A percentile compares a stretch with the other conserved stretches of the same genome.
Evolutionary conservation across 1,139 yeast genomes (phyloP).

Genomic region (Zygosaccharomyces sapae): DNA sequence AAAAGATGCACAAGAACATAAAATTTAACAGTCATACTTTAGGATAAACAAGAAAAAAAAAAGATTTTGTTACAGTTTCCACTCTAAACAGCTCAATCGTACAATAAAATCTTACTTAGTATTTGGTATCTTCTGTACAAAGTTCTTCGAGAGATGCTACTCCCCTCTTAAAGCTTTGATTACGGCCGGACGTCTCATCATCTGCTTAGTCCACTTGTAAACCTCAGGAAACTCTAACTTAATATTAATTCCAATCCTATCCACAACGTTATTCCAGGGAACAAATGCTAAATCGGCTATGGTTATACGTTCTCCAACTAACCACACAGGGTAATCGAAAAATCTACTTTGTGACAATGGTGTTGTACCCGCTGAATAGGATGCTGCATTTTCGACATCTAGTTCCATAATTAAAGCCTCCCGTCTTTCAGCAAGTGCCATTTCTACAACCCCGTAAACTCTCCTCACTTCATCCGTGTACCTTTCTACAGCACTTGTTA

Average conservation of each 20-base stretch:
- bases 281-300: constrained; percentile 90
- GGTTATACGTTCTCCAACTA: constrained; percentile 85
- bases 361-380: constrained; percentile 83
- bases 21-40: background rate
- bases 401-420: constrained; percentile 88
- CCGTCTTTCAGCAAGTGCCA: constrained; percentile 90
- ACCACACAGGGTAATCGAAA: constrained; percentile 93
- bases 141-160: no score
- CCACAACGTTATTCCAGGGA: constrained; percentile 96
- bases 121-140: background rate
- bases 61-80: no score
- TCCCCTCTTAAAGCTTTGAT: constrained; percentile 68
- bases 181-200: constrained; percentile 88
- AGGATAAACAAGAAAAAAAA: no score
- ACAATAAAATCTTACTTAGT: background rate
- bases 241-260: constrained; percentile 82
- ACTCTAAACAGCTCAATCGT: no score
- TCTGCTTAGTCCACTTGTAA: constrained; percentile 88
- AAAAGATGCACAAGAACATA: background rate
- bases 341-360: constrained; percentile 81
- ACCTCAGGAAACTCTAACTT: constrained; percentile 91
- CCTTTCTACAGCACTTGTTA: constrained; percentile 85
- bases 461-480: constrained; percentile 91
- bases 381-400: constrained; percentile 81
- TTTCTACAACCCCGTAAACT: constrained; percentile 89